phyloP scores from a whole-genome alignment of 306 rosid genomes.

The Vigna angularis region DNA sequence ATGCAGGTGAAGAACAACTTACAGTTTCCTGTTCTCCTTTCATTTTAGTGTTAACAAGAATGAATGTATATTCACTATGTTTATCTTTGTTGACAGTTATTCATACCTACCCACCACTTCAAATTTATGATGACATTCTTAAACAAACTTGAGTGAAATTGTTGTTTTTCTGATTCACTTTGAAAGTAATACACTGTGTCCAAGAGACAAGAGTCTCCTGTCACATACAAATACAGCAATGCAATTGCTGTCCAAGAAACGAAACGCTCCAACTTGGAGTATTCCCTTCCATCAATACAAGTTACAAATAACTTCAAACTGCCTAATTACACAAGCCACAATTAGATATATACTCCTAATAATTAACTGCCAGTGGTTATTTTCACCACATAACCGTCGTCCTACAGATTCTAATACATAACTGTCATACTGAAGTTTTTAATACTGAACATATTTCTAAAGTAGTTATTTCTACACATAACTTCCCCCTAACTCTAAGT shows the following conservation, averaged over 20 bases:
- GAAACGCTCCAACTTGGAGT: no score
- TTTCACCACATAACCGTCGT: not conserved
- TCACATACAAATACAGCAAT: not conserved
- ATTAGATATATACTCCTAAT: not conserved
- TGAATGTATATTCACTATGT: not conserved
- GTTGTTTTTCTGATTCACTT: not conserved
- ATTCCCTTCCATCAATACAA: not conserved
- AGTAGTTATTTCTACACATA: no score
- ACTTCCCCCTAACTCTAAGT: no score
- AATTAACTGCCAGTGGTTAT: not conserved
- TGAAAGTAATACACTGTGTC: no score
- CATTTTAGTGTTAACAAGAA: slow-evolving; percentile 14
- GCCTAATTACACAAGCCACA: not conserved
- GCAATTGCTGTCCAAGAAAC: not conserved
- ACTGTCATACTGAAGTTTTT: not conserved
- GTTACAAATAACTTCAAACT: not conserved
- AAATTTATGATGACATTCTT: slow-evolving; percentile 11
- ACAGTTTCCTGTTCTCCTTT: slow-evolving; percentile 22
- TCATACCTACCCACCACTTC: slow-evolving; percentile 35
- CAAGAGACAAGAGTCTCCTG: not conserved
- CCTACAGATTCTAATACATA: not conserved
- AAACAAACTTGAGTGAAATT: not conserved
- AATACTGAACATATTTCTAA: not conserved
- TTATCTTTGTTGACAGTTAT: slow-evolving; percentile 22
- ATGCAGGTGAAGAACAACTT: slow-evolving; percentile 75